Percentiles rank a stretch among this genome's conserved stretches.
Evolutionary conservation across 495 filamentous ascomycete genomes (phyloP).

Genomic region (Niebla homalea): DNA sequence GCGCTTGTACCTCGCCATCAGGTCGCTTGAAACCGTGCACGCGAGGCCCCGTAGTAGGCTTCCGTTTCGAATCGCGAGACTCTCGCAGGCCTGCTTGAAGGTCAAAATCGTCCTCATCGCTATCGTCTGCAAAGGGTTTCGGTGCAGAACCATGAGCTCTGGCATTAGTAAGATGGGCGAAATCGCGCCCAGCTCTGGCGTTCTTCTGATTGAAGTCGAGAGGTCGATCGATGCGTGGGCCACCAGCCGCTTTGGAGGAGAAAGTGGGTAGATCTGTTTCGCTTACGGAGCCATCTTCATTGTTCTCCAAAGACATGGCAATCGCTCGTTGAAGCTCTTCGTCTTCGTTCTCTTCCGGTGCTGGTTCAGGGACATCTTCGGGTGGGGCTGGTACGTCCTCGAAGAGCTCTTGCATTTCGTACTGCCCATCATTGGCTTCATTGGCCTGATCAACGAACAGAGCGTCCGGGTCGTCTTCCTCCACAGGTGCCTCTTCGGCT

Average conservation of each 20-base stretch:
- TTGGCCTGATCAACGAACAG: constrained; percentile 18
- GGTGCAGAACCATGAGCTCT: constrained; percentile 12
- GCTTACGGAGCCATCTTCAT: constrained; percentile 13
- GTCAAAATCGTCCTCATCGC: constrained; percentile 37
- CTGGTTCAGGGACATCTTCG: neutral
- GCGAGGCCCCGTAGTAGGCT: constrained; percentile 12
- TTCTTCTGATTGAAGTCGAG: constrained; percentile 18
- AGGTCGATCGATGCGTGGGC: constrained; percentile 13
- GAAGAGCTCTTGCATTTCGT: constrained; percentile 29
- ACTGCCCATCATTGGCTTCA: constrained; percentile 12
- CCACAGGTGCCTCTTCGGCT: constrained; percentile 47
- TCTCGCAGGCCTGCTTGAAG: constrained; percentile 45
- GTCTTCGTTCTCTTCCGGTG: constrained; percentile 38
- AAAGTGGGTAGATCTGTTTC: neutral
- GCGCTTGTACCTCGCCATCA: neutral
- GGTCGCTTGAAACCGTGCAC: constrained; percentile 5
- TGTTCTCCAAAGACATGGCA: constrained; percentile 53
- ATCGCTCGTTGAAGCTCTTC: constrained; percentile 72
- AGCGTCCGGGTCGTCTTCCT: constrained; percentile 26
- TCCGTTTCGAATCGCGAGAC: constrained; percentile 26
- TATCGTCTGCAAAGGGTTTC: constrained; percentile 10
- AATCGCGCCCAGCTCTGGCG: constrained; percentile 16
- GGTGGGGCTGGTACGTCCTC: constrained; percentile 19
- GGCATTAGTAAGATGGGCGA: constrained; percentile 18
- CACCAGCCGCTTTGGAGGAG: neutral